Conservation (phyloP, 176 grass and related monocot species). For the Aegilops speltoides region DNA sequence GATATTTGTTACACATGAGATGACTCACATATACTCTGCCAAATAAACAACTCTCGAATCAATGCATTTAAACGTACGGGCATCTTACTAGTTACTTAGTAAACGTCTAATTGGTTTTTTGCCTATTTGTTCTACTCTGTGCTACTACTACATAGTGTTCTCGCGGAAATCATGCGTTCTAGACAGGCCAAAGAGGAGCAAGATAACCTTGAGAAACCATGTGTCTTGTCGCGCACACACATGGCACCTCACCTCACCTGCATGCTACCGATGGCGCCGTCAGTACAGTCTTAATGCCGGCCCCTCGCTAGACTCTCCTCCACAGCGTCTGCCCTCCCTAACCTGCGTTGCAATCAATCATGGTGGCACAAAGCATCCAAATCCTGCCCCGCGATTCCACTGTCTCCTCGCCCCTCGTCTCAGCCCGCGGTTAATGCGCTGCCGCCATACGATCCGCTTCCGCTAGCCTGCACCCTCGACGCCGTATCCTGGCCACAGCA, state of each 20-base stretch:
- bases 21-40: too few species aligned
- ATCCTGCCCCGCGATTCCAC: conserved; percentile 24
- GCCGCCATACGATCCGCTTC: conserved; percentile 7
- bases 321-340: not conserved
- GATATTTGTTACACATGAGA: too few species aligned
- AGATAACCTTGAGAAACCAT: not conserved
- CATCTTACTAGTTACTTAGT: too few species aligned
- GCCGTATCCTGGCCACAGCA: not conserved
- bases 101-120: too few species aligned
- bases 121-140: too few species aligned
- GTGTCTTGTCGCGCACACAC: not conserved
- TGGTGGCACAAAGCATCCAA: not conserved
- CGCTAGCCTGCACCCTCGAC: not conserved
- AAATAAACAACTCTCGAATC: too few species aligned
- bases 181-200: not conserved
- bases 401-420: not conserved
- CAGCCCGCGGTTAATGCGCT: not conserved
- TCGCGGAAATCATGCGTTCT: not conserved
- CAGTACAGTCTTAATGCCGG: conserved; percentile 12
- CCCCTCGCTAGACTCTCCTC: not conserved
- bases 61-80: too few species aligned
- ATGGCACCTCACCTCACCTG: not conserved
- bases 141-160: too few species aligned
- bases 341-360: too few species aligned
- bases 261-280: not conserved